Evolutionary conservation across 2,329 filamentous ascomycete species (phyloP).

Genomic region (Botrytis galanthina): DNA sequence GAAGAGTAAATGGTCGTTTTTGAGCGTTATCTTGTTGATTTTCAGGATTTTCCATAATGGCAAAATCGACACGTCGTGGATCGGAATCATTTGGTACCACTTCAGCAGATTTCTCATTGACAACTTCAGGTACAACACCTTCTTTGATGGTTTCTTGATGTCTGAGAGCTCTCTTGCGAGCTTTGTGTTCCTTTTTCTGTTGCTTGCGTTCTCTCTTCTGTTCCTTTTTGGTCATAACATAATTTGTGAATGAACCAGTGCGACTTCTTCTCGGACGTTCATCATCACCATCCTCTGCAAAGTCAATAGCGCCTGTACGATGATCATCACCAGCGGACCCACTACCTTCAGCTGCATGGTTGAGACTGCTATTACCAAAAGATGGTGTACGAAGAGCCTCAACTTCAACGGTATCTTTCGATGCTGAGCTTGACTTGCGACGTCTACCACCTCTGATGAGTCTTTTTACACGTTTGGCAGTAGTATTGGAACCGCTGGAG

Average conservation of each 20-base stretch:
- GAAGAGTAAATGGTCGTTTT: conserved; percentile 53
- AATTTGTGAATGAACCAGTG: conserved; percentile 31
- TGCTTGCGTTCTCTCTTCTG: conserved; percentile 42
- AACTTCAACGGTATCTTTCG: conserved; percentile 52
- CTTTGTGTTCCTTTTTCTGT: conserved; percentile 38
- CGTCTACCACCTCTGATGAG: conserved; percentile 63
- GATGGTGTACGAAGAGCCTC: conserved; percentile 45
- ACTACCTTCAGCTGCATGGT: conserved; percentile 28
- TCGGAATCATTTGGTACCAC: conserved; percentile 38
- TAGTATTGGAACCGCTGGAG: conserved; percentile 66
- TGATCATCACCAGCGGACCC: conserved; percentile 32
- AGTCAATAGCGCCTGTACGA: conserved; percentile 42
- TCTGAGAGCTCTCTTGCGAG: conserved; percentile 29
- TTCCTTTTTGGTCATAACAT: conserved; percentile 37
- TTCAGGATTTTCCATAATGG: conserved; percentile 40
- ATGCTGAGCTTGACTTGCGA: conserved; percentile 73
- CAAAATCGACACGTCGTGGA: conserved; percentile 59
- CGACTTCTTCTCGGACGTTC: conserved; percentile 41
- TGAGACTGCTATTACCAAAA: conserved; percentile 37
- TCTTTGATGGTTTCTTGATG: conserved; percentile 31
- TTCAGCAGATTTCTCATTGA: conserved; percentile 28
- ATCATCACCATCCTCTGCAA: conserved; percentile 53
- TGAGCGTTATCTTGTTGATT: conserved; percentile 22
- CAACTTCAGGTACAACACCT: conserved; percentile 20
- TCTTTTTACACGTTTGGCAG: conserved; percentile 71